Base-by-base conservation (phyloP, 176 grass and related monocot species). In the Ensete ventricosum region DNA sequence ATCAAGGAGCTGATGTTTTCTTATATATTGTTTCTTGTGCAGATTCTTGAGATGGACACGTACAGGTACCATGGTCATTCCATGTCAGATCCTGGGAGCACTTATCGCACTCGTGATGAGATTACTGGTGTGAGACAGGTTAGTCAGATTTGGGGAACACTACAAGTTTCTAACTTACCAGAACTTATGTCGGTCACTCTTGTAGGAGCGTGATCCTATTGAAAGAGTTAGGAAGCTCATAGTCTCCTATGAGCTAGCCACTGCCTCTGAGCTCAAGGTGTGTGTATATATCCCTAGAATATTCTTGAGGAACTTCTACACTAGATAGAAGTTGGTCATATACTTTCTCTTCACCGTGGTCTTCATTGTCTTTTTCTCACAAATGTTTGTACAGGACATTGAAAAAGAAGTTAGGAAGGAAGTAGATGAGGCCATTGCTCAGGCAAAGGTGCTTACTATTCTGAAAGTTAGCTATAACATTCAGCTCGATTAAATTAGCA, bases 1-100 rank as follows among this genome's bases (percentile, higher is more conserved):
- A 27, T 74, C 23, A 27, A 26, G 19, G 52, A 19, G 11, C n/a
- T 72, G 34, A 52, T 53, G 3, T 49, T 50, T 70, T 10, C 9
- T 72, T 54, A 1, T 23, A 10, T 53, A 53, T 55, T 55, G 1
- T 74, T 55, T 74, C 20, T 72, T 55, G 69, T 84, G 62, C 55
- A 94, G 95, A 87, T 99, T 82, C 90, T 98, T 82, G 95, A 98
- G 85, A 94, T 98, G 95, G 90, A 94, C 73, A 98, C 95, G 60
- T 94, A 98, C 65, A 87, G 90, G 78, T 94, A 94, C 86, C 95
- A 98, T 48, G 95, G 95, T 1, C 90, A 99, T 58, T 94, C 95
- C 0, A 94, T 99, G 95, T 94, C 90, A 14, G 90, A 99, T 79
- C 95, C 95, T 55, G 90, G 86, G 34, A 94, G 95, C 82, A 94